Evolutionary conservation across 2,329 filamentous ascomycete genomes (phyloP).

Genomic region (Pestalotiopsis sp.): DNA sequence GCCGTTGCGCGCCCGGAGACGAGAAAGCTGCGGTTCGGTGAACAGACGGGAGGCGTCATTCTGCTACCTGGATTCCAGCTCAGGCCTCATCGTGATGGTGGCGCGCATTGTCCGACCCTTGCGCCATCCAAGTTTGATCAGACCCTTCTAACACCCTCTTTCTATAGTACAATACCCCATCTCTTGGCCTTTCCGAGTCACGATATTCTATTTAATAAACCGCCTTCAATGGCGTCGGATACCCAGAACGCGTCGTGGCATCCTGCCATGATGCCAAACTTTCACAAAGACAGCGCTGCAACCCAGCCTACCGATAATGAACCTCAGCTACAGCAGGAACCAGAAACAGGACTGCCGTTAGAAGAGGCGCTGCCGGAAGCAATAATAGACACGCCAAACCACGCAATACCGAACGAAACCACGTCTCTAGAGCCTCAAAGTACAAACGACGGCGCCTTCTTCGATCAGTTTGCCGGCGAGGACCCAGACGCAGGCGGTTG

Average conservation of each 20-base stretch:
- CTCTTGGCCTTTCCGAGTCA: neutral
- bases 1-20: neutral
- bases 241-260: conserved; percentile 48
- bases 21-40: neutral
- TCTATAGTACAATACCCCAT: neutral
- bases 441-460: conserved; percentile 19
- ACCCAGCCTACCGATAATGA: neutral
- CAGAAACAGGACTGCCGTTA: conserved; percentile 15
- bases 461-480: conserved; percentile 26
- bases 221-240: conserved; percentile 42
- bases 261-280: conserved; percentile 53
- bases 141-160: neutral
- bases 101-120: neutral
- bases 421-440: conserved; percentile 16
- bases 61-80: neutral
- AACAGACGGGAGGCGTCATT: neutral
- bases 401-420: conserved; percentile 17
- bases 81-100: neutral
- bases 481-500: conserved; percentile 26
- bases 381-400: conserved; percentile 15
- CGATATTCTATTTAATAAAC: conserved; percentile 24
- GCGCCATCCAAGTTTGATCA: neutral
- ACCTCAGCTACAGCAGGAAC: conserved; percentile 12
- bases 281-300: conserved; percentile 10
- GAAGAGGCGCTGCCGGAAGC: conserved; percentile 11